Conservation (phyloP, 495 filamentous ascomycete genomes). For the Geoglossum glabrum region DNA sequence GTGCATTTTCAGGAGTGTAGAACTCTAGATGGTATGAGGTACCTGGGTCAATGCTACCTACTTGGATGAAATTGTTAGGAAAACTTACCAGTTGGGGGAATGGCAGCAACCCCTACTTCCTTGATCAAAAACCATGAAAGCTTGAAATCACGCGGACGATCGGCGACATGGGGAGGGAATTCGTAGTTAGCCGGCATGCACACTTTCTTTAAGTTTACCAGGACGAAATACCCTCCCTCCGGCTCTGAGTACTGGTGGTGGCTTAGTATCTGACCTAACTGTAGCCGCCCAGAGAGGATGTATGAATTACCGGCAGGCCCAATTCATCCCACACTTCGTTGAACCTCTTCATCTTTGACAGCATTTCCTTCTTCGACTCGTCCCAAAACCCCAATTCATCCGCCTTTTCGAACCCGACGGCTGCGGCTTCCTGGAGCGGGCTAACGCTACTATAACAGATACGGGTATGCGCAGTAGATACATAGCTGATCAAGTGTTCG, state of each 20-base stretch:
- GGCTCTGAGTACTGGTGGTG: conserved; percentile 54
- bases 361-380: conserved; percentile 65
- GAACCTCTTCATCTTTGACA: conserved; percentile 68
- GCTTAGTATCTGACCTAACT: neutral
- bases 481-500: conserved; percentile 75
- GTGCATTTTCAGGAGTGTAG: conserved; percentile 64
- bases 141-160: conserved; percentile 77
- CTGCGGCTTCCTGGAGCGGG: conserved; percentile 88
- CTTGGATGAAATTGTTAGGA: neutral
- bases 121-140: conserved; percentile 90
- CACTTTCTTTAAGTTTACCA: conserved; percentile 77
- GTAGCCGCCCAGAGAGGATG: conserved; percentile 1
- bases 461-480: conserved; percentile 76
- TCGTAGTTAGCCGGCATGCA: conserved; percentile 60
- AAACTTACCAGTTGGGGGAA: conserved; percentile 47
- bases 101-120: conserved; percentile 86
- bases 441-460: conserved; percentile 92
- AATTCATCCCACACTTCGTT: conserved; percentile 79
- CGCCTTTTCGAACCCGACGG: conserved; percentile 83
- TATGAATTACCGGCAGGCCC: conserved; percentile 39
- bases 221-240: conserved; percentile 90
- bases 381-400: conserved; percentile 79
- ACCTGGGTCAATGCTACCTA: neutral
- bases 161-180: conserved; percentile 75
- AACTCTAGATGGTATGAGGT: conserved; percentile 38